These are phyloP conservation scores for Cyclotella choctawhatcheeana DNA, from an alignment of 108 stramenopile genomes.

Conservation along the genomic window DNA sequence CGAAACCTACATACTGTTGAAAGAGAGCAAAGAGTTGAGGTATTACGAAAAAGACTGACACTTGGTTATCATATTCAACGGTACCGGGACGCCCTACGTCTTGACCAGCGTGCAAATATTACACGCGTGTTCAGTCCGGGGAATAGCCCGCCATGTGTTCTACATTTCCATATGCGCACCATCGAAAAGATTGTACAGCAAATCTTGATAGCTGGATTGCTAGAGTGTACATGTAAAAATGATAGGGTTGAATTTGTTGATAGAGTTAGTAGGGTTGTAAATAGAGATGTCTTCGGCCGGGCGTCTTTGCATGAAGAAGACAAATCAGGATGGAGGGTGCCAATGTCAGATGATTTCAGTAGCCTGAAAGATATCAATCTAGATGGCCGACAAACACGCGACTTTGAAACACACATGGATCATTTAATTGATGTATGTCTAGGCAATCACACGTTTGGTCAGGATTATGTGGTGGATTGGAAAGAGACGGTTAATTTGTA, in stretches of 20 bases:
- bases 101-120: background rate
- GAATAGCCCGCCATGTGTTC: background rate
- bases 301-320: background rate
- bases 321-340: conserved; percentile 5
- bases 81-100: background rate
- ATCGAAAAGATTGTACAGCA: background rate
- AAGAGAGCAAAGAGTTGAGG: background rate
- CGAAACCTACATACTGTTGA: too few species aligned
- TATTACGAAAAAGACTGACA: background rate
- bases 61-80: conserved; percentile 1
- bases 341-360: background rate
- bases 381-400: background rate
- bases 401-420: background rate
- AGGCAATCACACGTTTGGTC: background rate
- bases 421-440: conserved; percentile 5
- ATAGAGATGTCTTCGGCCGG: background rate
- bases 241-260: background rate
- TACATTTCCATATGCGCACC: background rate
- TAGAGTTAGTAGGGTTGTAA: background rate
- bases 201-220: background rate
- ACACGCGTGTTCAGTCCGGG: background rate
- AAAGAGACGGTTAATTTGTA: background rate
- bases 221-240: background rate
- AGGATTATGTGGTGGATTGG: background rate
- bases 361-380: background rate